Evolutionary conservation across 306 rosid genomes (phyloP), one percentile per base, ranked within the genome.

Genomic region (Lupinus albus): DNA sequence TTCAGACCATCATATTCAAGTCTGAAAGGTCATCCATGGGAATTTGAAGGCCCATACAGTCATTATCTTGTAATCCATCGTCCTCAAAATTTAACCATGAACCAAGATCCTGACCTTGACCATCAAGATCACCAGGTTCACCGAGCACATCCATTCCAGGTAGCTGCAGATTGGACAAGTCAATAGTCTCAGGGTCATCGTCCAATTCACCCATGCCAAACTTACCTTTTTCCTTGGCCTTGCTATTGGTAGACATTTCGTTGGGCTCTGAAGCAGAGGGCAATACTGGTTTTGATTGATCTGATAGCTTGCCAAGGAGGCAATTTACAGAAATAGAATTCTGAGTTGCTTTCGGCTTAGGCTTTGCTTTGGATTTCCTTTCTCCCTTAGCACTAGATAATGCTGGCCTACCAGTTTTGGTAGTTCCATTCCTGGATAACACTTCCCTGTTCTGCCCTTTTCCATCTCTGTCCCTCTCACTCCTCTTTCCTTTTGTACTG

Each of bases 21-120:
- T 88, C 97, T 48, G 96, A 68, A 70, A 91, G 97, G 84, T 91
- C 97, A 71, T 91, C 97, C 97, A 91, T 91, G 20, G 97, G 96
- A 82, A 91, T 91, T 81, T 88, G 89, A 80, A 91, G 97, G 64
- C 97, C 97, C 96, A 91, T 86, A 68, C 79, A 91, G 76, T 85
- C 97, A 5, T 88, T 63, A 74, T 85, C 97, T 82, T 91, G 97
- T 66, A 85, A 85, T 67, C 81, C 85, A 68, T 88, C 97, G 9
- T 86, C 97, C 44, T 91, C 97, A 73, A 91, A 83, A 78, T 85
- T 91, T 91, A 91, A 79, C 97, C 97, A 91, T 38, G 97, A 86
- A 80, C 88, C 96, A 59, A 91, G 68, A 86, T 91, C 97, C 77
- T 86, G 88, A 21, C 85, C 87, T 74, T 88, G 94, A 61, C 15